A percentile compares a stretch with the other conserved stretches of the same genome.
Conservation (phyloP, 139 green algal species). For the Prasinococcaceae sp. region DNA sequence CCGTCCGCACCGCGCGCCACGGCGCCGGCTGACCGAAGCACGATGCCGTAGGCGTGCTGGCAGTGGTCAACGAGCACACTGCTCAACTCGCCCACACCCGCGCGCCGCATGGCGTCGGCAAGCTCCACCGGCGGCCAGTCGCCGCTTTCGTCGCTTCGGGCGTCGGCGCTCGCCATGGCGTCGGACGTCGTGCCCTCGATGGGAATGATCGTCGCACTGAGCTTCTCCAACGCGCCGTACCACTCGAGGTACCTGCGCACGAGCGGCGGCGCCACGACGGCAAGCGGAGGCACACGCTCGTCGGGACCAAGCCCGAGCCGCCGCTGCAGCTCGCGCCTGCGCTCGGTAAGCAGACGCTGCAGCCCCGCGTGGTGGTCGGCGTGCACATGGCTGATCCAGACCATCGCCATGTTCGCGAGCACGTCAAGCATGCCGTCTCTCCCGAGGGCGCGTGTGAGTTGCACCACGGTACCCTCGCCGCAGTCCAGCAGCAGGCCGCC, state of each 20-base stretch:
- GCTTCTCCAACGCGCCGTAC: conserved; percentile 42
- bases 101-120: neutral
- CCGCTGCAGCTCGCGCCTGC: conserved; percentile 31
- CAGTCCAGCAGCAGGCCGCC: conserved; percentile 78
- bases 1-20: neutral
- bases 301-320: too few species aligned
- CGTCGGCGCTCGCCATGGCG: too few species aligned
- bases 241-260: conserved; percentile 48
- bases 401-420: conserved; percentile 17
- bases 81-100: conserved; percentile 45
- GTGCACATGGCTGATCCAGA: conserved; percentile 95
- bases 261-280: conserved; percentile 62
- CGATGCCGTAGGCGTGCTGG: conserved; percentile 53
- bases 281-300: conserved; percentile 49
- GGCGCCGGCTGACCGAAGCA: conserved; percentile 37
- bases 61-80: conserved; percentile 55
- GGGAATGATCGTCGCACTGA: too few species aligned
- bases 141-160: too few species aligned
- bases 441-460: conserved; percentile 37
- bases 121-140: too few species aligned
- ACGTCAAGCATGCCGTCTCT: conserved; percentile 4
- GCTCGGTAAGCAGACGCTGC: conserved; percentile 33
- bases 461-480: conserved; percentile 72
- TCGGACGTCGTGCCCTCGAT: too few species aligned
- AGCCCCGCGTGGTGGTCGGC: conserved; percentile 92